Conservation (phyloP, 306 rosid genomes). For the Ceratonia siliqua region DNA sequence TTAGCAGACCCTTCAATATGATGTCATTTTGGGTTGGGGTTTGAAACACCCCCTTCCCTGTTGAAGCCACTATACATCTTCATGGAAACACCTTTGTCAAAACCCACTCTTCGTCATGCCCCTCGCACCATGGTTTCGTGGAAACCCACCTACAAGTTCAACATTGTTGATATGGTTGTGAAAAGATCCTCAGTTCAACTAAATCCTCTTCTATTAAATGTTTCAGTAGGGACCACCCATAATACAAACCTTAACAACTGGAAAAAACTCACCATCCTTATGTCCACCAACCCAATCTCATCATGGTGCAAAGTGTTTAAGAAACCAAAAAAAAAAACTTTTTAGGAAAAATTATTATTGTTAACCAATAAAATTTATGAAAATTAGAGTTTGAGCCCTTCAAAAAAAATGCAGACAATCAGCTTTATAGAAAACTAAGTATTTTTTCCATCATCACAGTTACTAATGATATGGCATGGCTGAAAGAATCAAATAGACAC, state of each 20-base stretch:
- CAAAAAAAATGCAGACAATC: neutral
- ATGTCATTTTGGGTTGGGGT: no score
- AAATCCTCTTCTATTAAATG: neutral
- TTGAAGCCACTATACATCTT: no score
- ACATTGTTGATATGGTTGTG: no score
- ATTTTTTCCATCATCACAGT: neutral
- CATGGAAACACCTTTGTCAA: no score
- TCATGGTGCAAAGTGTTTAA: neutral
- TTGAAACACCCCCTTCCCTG: no score
- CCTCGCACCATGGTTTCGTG: no score
- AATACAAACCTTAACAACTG: neutral
- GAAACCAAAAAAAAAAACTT: neutral
- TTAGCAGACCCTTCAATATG: no score
- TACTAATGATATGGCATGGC: no score
- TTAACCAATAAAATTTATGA: neutral
- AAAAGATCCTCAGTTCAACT: neutral
- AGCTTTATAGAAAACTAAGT: neutral
- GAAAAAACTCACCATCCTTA: neutral
- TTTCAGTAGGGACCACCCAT: neutral
- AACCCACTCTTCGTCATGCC: no score
- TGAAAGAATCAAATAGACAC: neutral
- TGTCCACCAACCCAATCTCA: constrained; percentile 16
- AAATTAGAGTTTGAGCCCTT: neutral
- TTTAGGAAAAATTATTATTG: neutral
- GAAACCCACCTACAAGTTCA: no score